Evolutionary conservation across 2,329 filamentous ascomycete genomes (phyloP).

Genomic region (Uncinocarpus reesii): DNA sequence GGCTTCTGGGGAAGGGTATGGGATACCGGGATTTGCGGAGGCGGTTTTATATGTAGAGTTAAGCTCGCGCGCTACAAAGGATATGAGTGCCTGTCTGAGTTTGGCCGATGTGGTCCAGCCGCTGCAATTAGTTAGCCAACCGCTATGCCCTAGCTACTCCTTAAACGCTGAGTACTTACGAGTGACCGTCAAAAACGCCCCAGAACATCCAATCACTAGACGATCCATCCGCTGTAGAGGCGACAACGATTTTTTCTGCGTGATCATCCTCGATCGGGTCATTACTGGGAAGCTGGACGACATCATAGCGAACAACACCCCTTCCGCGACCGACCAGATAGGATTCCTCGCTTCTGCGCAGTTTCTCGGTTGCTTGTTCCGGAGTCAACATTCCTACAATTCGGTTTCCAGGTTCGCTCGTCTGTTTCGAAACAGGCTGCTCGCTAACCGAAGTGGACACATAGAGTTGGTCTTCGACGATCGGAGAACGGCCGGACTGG

Average conservation of each 20-base stretch:
- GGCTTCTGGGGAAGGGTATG: constrained; percentile 63
- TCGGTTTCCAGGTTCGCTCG: constrained; percentile 70
- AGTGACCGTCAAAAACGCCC: constrained; percentile 97
- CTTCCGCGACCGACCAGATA: constrained; percentile 80
- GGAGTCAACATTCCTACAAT: constrained; percentile 94
- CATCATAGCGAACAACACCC: constrained; percentile 87
- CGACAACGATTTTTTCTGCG: constrained; percentile 92
- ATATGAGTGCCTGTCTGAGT: constrained; percentile 82
- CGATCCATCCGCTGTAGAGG: constrained; percentile 45
- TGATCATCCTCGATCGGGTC: constrained; percentile 98
- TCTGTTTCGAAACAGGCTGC: constrained; percentile 77
- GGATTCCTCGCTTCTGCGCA: constrained; percentile 82
- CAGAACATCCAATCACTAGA: constrained; percentile 98
- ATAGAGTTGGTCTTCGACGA: constrained; percentile 83
- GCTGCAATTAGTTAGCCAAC: constrained; percentile 38
- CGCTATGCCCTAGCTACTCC: neutral
- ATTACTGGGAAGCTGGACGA: constrained; percentile 90
- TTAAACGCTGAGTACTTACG: constrained; percentile 45
- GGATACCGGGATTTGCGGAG: constrained; percentile 45
- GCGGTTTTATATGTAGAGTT: constrained; percentile 80
- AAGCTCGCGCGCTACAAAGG: constrained; percentile 82
- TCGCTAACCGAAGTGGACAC: constrained; percentile 78
- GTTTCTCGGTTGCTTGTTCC: constrained; percentile 81
- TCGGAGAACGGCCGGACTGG: constrained; percentile 55
- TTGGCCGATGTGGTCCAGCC: constrained; percentile 98